phyloP scores from a whole-genome alignment of 495 filamentous ascomycete species.

The Hyaloscypha bicolor region DNA sequence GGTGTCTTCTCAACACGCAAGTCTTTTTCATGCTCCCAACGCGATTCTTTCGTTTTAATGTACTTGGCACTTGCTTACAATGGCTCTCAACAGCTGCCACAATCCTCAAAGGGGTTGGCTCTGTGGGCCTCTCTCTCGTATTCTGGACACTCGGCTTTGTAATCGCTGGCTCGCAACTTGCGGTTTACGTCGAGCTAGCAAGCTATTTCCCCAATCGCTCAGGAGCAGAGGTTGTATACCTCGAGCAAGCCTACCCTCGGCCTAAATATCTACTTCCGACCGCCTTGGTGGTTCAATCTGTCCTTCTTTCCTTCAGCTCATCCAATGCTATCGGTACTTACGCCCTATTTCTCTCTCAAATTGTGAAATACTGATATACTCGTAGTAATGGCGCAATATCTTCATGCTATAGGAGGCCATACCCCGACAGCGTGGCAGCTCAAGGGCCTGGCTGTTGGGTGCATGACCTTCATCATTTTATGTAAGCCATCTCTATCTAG shows the following conservation, averaged over 20 bases:
- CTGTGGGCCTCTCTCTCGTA: conserved; percentile 59
- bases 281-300: conserved; percentile 60
- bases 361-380: too few relatives aligned
- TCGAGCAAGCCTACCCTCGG: conserved; percentile 65
- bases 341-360: too few relatives aligned
- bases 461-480: too few relatives aligned
- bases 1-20: conserved; percentile 64
- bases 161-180: conserved; percentile 50
- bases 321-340: conserved; percentile 56
- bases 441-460: conserved; percentile 56
- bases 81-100: conserved; percentile 37
- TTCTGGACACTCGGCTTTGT: conserved; percentile 64
- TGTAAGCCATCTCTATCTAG: too few relatives aligned
- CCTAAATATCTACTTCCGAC: conserved; percentile 64
- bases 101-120: conserved; percentile 58
- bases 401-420: too few relatives aligned
- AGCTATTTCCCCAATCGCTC: conserved; percentile 67
- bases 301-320: conserved; percentile 63
- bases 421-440: conserved; percentile 52
- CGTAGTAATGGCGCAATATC: too few relatives aligned
- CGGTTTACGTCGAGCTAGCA: conserved; percentile 62
- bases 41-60: too few relatives aligned
- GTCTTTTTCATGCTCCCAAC: too few relatives aligned
- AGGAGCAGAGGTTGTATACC: conserved; percentile 65
- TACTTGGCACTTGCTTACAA: too few relatives aligned